phyloP scores from a whole-genome alignment of 164 flowering plant genomes.

The Liquidambar formosana region DNA sequence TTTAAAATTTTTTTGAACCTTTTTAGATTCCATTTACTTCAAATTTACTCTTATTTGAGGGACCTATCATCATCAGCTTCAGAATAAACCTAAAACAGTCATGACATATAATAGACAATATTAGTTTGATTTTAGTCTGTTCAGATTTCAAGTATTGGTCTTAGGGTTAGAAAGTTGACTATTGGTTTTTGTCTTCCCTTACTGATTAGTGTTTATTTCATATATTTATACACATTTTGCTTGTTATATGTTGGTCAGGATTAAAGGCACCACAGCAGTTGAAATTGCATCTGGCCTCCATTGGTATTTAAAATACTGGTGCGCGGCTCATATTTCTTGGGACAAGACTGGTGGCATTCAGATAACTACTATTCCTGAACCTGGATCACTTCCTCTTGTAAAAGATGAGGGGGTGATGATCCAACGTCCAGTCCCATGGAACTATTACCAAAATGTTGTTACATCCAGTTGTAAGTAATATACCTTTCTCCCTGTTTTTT shows the following conservation, averaged over 20 bases:
- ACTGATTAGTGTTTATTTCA: background rate
- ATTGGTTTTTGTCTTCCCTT: background rate
- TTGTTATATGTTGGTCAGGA: constrained; percentile 37
- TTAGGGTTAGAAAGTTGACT: background rate
- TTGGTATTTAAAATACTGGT: constrained; percentile 90
- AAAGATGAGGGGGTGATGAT: constrained; percentile 58
- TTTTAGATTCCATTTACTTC: background rate
- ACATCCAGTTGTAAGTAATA: constrained; percentile 86
- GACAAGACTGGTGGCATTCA: constrained; percentile 94
- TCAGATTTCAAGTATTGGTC: background rate
- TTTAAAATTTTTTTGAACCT: background rate
- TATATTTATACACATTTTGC: background rate
- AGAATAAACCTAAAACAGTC: background rate
- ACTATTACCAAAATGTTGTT: constrained; percentile 95
- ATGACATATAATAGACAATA: background rate
- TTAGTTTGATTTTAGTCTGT: background rate
- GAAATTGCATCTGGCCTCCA: constrained; percentile 88
- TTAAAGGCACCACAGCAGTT: constrained; percentile 82
- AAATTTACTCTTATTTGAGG: background rate
- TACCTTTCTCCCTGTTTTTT: background rate
- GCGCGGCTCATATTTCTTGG: constrained; percentile 97
- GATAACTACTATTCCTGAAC: constrained; percentile 69
- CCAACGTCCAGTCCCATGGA: constrained; percentile 91
- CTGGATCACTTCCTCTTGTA: constrained; percentile 73
- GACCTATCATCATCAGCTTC: background rate